Evolutionary conservation across 2,329 filamentous ascomycete genomes (phyloP).

Genomic region (Sporothrix pallida): DNA sequence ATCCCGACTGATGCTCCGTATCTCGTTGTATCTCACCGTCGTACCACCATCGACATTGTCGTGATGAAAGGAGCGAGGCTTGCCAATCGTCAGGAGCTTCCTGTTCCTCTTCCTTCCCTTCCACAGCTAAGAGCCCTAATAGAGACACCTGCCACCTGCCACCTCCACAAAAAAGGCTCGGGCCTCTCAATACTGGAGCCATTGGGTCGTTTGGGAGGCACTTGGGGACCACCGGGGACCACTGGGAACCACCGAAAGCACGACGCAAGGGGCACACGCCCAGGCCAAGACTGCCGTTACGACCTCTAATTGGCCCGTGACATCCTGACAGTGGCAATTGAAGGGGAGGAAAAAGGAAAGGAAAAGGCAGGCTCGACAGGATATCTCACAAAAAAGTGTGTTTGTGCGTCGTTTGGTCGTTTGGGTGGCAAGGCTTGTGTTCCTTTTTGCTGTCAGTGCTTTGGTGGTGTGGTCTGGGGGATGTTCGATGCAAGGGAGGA

Average conservation of each 20-base stretch:
- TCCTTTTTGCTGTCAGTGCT: neutral
- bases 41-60: neutral
- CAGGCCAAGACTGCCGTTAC: slow-evolving; percentile 5
- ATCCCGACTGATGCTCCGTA: neutral
- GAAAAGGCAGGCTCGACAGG: neutral
- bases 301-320: slow-evolving; percentile 24
- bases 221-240: neutral
- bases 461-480: neutral
- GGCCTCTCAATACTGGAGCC: slow-evolving; percentile 16
- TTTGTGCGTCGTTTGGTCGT: neutral
- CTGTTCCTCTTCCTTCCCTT: neutral
- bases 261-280: neutral
- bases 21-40: slow-evolving; percentile 16
- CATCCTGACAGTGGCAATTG: neutral
- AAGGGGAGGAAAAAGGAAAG: neutral
- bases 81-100: neutral
- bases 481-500: slow-evolving; percentile 6
- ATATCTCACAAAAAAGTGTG: neutral
- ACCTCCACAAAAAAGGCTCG: slow-evolving; percentile 25
- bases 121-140: neutral
- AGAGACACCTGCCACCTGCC: neutral
- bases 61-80: neutral
- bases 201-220: neutral
- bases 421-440: neutral
- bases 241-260: neutral